A percentile compares a stretch with the other conserved stretches of the same genome.
Evolutionary conservation across 345 rosid species (phyloP).

Genomic region (Excoecaria agallocha): DNA sequence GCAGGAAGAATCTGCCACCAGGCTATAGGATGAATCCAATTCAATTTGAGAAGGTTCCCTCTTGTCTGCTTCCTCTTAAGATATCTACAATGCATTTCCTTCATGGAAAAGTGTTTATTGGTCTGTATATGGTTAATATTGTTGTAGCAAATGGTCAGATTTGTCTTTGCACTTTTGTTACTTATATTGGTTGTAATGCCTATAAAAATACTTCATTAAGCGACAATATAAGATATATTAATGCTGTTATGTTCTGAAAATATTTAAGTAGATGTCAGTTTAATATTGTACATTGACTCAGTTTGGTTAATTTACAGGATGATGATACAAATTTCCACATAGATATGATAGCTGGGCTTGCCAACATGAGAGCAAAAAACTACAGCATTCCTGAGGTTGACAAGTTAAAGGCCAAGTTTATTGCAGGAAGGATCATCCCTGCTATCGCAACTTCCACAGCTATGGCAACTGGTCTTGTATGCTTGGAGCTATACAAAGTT

Average conservation of each 20-base stretch:
- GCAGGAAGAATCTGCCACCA: slow-evolving; percentile 50
- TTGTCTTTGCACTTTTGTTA: background rate
- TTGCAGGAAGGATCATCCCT: slow-evolving; percentile 98
- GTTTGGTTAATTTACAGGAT: slow-evolving; percentile 50
- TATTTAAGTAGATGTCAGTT: too few relatives aligned
- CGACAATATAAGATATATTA: background rate
- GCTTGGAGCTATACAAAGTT: slow-evolving; percentile 94
- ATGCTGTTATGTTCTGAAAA: too few relatives aligned
- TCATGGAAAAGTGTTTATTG: background rate
- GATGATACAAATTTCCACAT: slow-evolving; percentile 97
- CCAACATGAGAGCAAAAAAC: slow-evolving; percentile 99
- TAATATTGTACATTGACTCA: background rate
- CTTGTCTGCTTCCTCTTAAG: slow-evolving; percentile 9
- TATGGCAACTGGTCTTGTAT: slow-evolving; percentile 95
- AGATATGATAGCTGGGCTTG: slow-evolving; percentile 96
- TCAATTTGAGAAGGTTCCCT: slow-evolving; percentile 93
- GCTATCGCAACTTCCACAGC: slow-evolving; percentile 98
- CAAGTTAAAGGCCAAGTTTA: slow-evolving; percentile 96
- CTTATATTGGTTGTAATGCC: background rate
- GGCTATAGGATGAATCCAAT: slow-evolving; percentile 84
- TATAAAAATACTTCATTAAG: background rate
- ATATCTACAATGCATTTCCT: background rate
- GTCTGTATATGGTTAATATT: background rate
- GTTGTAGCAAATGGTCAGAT: background rate
- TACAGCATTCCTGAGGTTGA: slow-evolving; percentile 94